Evolutionary conservation across 495 filamentous ascomycete genomes (phyloP).

Genomic region (Sordaria brevicollis): DNA sequence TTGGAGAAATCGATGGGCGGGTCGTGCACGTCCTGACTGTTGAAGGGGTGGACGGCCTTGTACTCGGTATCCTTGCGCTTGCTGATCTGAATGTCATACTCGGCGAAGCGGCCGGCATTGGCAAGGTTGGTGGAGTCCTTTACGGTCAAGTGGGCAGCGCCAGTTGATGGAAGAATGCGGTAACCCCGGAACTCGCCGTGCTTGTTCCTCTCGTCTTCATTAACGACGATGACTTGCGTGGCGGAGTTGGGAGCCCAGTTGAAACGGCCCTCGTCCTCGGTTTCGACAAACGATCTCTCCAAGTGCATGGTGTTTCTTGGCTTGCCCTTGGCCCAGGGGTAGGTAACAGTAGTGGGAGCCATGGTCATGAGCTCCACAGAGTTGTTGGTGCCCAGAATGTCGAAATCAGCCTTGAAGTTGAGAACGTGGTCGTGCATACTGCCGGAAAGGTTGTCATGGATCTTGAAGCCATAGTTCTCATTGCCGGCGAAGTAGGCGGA

Average conservation of each 20-base stretch:
- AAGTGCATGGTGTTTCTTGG: constrained; percentile 46
- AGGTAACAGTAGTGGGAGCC: constrained; percentile 25
- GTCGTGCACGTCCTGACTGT: constrained; percentile 34
- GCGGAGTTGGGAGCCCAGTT: constrained; percentile 42
- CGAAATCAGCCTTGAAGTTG: constrained; percentile 48
- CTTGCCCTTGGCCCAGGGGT: constrained; percentile 36
- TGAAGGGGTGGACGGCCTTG: constrained; percentile 32
- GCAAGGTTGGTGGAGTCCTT: constrained; percentile 36
- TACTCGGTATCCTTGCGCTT: constrained; percentile 47
- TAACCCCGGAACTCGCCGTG: constrained; percentile 49
- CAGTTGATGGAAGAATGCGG: constrained; percentile 30
- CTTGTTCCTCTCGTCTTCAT: constrained; percentile 39
- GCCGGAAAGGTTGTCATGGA: constrained; percentile 41
- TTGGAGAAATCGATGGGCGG: constrained; percentile 45
- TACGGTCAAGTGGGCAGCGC: constrained; percentile 36
- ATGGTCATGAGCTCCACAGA: constrained; percentile 33
- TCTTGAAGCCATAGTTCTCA: constrained; percentile 46
- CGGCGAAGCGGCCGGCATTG: constrained; percentile 38
- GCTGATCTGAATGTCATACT: constrained; percentile 40
- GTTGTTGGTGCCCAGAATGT: constrained; percentile 41
- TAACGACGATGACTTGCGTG: constrained; percentile 41
- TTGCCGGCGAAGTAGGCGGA: constrained; percentile 40
- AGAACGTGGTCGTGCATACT: constrained; percentile 52
- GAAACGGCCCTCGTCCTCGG: constrained; percentile 37
- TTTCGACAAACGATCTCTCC: constrained; percentile 30